phyloP scores from a whole-genome alignment of 2,329 filamentous ascomycete genomes.

The Penicillium sp. region DNA sequence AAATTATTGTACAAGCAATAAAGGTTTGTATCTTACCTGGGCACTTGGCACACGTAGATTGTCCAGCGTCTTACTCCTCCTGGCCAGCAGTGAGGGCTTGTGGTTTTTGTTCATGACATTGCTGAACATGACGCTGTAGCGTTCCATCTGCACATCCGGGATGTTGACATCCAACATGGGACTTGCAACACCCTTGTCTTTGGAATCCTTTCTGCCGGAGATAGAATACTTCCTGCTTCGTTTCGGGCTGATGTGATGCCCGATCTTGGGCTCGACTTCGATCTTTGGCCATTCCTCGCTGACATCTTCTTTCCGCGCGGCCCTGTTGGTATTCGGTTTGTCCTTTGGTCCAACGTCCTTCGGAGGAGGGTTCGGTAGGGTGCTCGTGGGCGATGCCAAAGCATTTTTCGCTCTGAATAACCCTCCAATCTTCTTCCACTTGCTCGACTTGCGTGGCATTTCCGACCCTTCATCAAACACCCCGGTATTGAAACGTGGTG shows the following conservation, averaged over 20 bases:
- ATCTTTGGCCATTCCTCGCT: slow-evolving; percentile 23
- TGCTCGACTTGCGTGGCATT: slow-evolving; percentile 38
- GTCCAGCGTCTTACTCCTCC: slow-evolving; percentile 40
- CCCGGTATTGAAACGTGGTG: slow-evolving; percentile 14
- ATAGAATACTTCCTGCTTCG: slow-evolving; percentile 14
- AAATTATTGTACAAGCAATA: background rate
- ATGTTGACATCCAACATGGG: slow-evolving; percentile 73
- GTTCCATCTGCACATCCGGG: slow-evolving; percentile 75
- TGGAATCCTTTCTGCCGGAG: slow-evolving; percentile 2
- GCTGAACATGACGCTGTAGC: slow-evolving; percentile 94
- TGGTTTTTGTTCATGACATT: slow-evolving; percentile 60
- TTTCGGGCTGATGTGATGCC: background rate
- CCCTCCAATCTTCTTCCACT: slow-evolving; percentile 50
- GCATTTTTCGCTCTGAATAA: slow-evolving; percentile 43
- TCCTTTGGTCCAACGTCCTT: background rate
- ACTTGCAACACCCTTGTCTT: slow-evolving; percentile 15
- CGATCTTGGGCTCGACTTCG: slow-evolving; percentile 7
- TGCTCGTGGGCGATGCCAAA: slow-evolving; percentile 12
- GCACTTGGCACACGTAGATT: slow-evolving; percentile 57
- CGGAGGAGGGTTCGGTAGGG: background rate
- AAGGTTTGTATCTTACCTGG: slow-evolving; percentile 29
- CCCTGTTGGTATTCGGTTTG: background rate
- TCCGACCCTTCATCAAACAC: slow-evolving; percentile 10
- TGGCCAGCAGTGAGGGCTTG: slow-evolving; percentile 32
- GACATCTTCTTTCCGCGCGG: background rate